Percentiles rank a stretch among this genome's conserved stretches.
These are phyloP conservation scores for Lophiotrema nucula DNA, from an alignment of 495 filamentous ascomycete genomes.

Conservation along the genomic window DNA sequence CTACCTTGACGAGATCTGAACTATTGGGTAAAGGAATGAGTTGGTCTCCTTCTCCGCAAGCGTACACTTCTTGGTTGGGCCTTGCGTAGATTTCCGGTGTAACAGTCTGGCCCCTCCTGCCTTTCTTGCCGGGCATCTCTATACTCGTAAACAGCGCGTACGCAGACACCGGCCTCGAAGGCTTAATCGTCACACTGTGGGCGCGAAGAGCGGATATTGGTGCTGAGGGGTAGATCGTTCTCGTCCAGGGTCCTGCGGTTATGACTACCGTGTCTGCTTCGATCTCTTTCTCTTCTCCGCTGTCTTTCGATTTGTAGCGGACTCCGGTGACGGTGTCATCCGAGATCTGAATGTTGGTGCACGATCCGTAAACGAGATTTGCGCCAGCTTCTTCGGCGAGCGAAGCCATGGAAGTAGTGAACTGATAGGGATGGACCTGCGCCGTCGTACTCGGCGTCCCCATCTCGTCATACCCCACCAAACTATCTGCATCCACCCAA, in stretches of 20 bases:
- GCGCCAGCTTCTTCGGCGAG: constrained; percentile 75
- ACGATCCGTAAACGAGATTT: constrained; percentile 66
- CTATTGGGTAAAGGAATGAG: constrained; percentile 71
- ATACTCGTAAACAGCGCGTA: constrained; percentile 93
- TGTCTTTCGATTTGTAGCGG: constrained; percentile 69
- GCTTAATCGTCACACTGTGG: constrained; percentile 84
- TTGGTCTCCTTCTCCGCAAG: constrained; percentile 86
- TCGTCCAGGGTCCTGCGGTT: constrained; percentile 89
- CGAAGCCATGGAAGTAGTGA: constrained; percentile 82
- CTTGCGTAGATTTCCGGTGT: constrained; percentile 93
- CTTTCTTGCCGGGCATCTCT: constrained; percentile 65
- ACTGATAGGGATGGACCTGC: constrained; percentile 91
- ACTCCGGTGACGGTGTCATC: constrained; percentile 58
- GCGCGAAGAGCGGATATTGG: constrained; percentile 81
- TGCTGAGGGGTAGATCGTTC: constrained; percentile 65
- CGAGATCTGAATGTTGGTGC: constrained; percentile 59
- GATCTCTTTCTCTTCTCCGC: constrained; percentile 56
- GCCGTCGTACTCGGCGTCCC: constrained; percentile 75
- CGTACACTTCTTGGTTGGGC: constrained; percentile 85
- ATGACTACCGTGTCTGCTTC: constrained; percentile 79
- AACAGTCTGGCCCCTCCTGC: constrained; percentile 56
- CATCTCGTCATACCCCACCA: constrained; percentile 79
- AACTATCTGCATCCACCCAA: constrained; percentile 71
- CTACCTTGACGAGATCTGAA: constrained; percentile 74
- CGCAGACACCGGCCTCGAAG: constrained; percentile 70